A percentile compares a stretch with the other conserved stretches of the same genome.
Evolutionary conservation across 2,329 filamentous ascomycete genomes (phyloP).

Genomic region (Colletotrichum horii): DNA sequence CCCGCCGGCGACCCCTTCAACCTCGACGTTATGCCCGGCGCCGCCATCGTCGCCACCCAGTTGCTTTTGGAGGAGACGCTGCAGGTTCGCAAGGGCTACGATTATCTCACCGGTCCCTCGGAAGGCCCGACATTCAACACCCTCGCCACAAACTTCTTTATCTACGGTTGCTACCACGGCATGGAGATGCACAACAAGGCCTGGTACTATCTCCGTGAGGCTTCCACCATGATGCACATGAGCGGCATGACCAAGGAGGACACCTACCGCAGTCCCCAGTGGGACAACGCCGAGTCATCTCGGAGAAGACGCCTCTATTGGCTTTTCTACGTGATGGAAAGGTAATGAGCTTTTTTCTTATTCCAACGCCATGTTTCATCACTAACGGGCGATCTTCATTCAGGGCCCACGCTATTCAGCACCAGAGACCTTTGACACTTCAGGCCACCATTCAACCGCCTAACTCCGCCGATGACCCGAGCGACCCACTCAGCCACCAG

Average conservation of each 20-base stretch:
- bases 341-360: constrained; percentile 48
- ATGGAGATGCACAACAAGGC: constrained; percentile 77
- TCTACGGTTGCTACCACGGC: constrained; percentile 75
- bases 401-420: constrained; percentile 73
- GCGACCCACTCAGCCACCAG: constrained; percentile 57
- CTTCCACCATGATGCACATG: constrained; percentile 71
- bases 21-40: constrained; percentile 61
- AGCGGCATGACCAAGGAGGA: constrained; percentile 67
- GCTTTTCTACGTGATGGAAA: constrained; percentile 74
- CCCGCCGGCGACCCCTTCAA: constrained; percentile 61
- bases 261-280: constrained; percentile 56
- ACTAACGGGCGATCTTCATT: background rate
- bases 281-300: constrained; percentile 64
- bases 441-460: constrained; percentile 73
- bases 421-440: constrained; percentile 72
- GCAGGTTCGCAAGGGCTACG: constrained; percentile 67
- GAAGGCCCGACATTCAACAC: constrained; percentile 50
- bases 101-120: constrained; percentile 55
- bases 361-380: background rate
- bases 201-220: constrained; percentile 81
- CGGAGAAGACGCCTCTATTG: constrained; percentile 73
- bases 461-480: constrained; percentile 64
- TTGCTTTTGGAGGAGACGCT: constrained; percentile 71
- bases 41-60: constrained; percentile 67
- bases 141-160: constrained; percentile 77